These are phyloP conservation scores for Pseudocercospora vitis DNA, from an alignment of 2,329 filamentous ascomycete genomes.

Conservation along the genomic window DNA sequence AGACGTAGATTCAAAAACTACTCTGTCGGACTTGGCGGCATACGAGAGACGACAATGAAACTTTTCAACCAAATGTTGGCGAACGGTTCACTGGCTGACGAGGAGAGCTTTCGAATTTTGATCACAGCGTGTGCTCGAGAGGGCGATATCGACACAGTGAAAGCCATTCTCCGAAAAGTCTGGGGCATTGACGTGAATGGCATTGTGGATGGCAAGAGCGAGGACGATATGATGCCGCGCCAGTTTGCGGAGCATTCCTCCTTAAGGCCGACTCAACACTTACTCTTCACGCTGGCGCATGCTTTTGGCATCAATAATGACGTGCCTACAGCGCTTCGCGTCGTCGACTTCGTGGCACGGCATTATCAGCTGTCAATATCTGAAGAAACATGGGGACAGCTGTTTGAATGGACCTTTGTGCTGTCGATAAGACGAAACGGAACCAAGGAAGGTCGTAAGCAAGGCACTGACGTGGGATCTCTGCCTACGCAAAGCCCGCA, in stretches of 20 bases:
- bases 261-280: constrained; percentile 56
- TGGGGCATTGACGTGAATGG: constrained; percentile 56
- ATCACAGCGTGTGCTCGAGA: constrained; percentile 56
- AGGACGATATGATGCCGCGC: constrained; percentile 37
- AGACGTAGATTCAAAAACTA: constrained; percentile 27
- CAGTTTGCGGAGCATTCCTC: constrained; percentile 52
- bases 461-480: constrained; percentile 35
- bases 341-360: constrained; percentile 58
- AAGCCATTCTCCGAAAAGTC: constrained; percentile 50
- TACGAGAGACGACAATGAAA: constrained; percentile 34
- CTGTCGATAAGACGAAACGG: constrained; percentile 44
- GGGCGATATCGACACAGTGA: constrained; percentile 50
- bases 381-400: constrained; percentile 60
- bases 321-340: constrained; percentile 57
- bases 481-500: constrained; percentile 50
- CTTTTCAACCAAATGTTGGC: constrained; percentile 53
- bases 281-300: constrained; percentile 68
- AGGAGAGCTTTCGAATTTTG: constrained; percentile 55
- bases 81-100: constrained; percentile 47
- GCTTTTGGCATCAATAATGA: constrained; percentile 66
- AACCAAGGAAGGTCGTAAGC: constrained; percentile 16
- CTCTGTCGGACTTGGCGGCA: constrained; percentile 32
- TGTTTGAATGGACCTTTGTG: constrained; percentile 68
- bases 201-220: constrained; percentile 38
- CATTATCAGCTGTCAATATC: constrained; percentile 61